Conservation (phyloP, 1,139 yeast species). For the Hemisphaericaspora lyxosophila region DNA sequence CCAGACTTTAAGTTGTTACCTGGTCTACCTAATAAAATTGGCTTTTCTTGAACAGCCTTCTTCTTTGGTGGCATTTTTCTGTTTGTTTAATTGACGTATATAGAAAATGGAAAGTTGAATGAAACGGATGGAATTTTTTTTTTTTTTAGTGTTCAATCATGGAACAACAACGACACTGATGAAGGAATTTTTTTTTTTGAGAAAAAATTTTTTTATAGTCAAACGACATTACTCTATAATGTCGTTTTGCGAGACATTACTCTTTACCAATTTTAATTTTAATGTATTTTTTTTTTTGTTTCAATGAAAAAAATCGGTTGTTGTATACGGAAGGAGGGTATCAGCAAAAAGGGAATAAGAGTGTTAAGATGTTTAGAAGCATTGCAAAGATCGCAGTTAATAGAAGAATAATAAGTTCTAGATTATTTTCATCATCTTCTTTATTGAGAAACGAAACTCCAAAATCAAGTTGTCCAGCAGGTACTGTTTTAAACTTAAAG, state of each 20-base stretch:
- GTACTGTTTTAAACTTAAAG: conserved; percentile 77
- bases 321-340: too few species aligned
- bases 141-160: conserved; percentile 6
- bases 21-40: conserved; percentile 93
- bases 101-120: conserved; percentile 3
- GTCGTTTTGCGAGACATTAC: too few species aligned
- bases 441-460: conserved; percentile 3
- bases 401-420: not conserved
- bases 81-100: not conserved
- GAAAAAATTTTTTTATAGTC: too few species aligned
- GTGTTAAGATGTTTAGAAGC: conserved; percentile 3
- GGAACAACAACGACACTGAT: too few species aligned
- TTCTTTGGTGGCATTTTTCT: conserved; percentile 87
- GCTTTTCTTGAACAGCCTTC: conserved; percentile 79
- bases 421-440: conserved; percentile 1
- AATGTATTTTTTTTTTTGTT: too few species aligned
- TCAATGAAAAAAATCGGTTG: too few species aligned
- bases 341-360: too few species aligned
- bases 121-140: conserved; percentile 5
- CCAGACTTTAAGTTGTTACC: conserved; percentile 96
- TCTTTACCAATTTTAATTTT: too few species aligned
- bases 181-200: too few species aligned
- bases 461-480: conserved; percentile 60
- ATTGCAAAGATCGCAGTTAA: not conserved
- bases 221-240: too few species aligned